A percentile compares a stretch with the other conserved stretches of the same genome.
phyloP scores from a whole-genome alignment of 1,284 basidiomycete genomes.

The Exobasidium rhododendri region DNA sequence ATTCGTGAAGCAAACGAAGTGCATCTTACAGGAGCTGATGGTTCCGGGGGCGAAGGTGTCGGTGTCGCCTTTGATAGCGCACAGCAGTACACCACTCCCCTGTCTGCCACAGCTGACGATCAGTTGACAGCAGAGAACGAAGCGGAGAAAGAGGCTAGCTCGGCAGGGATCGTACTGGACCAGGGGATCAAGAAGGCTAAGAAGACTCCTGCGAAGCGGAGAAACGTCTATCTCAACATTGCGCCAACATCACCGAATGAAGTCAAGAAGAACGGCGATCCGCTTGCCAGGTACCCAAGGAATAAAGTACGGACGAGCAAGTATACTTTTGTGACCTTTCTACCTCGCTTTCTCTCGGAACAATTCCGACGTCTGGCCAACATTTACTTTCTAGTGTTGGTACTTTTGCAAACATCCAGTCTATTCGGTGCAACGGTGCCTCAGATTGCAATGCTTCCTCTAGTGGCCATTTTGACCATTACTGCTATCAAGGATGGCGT shows the following conservation, averaged over 20 bases:
- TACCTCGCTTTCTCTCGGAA: conserved; percentile 62
- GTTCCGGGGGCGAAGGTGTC: conserved; percentile 23
- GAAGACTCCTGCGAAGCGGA: conserved; percentile 39
- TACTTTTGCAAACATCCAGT: conserved; percentile 66
- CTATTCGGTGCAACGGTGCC: conserved; percentile 85
- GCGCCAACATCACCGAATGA: conserved; percentile 63
- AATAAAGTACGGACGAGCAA: conserved; percentile 95
- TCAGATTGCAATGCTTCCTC: conserved; percentile 77
- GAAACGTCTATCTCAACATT: conserved; percentile 49
- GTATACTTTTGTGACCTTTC: conserved; percentile 84
- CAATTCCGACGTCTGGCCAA: conserved; percentile 71
- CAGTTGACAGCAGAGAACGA: conserved; percentile 12
- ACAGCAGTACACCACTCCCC: conserved; percentile 31
- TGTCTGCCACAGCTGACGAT: conserved; percentile 23
- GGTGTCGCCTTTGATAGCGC: conserved; percentile 41
- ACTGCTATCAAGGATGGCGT: conserved; percentile 92
- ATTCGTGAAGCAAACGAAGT: conserved; percentile 5
- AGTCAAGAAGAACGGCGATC: conserved; percentile 71
- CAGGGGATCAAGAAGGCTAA: conserved; percentile 16
- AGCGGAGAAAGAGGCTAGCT: conserved; percentile 16
- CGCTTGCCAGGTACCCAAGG: conserved; percentile 71
- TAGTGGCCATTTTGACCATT: conserved; percentile 79
- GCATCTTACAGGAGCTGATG: conserved; percentile 10
- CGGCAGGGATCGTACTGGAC: conserved; percentile 7
- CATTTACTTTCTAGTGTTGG: conserved; percentile 81